Conservation (phyloP, 2,329 filamentous ascomycete species). For the Biscogniauxia marginata region DNA sequence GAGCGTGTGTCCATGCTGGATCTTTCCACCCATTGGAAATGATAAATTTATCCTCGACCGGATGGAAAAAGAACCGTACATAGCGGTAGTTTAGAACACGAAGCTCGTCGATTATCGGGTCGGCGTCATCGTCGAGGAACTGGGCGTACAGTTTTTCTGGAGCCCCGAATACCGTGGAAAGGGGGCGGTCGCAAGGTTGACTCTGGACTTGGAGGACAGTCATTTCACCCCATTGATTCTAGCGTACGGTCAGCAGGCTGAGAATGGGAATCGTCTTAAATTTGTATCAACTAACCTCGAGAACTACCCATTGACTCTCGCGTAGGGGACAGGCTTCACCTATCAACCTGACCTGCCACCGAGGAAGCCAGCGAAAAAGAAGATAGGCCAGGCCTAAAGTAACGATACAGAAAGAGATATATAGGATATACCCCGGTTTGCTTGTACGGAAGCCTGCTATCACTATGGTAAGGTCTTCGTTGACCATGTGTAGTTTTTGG, state of each 20-base stretch:
- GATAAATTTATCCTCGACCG: conserved; percentile 82
- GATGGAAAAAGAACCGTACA: conserved; percentile 88
- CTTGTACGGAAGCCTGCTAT: conserved; percentile 89
- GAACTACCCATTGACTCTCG: conserved; percentile 85
- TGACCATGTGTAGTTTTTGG: conserved; percentile 91
- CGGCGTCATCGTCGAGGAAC: conserved; percentile 64
- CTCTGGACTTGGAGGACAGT: conserved; percentile 66
- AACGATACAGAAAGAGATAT: conserved; percentile 66
- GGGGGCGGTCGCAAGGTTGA: conserved; percentile 51
- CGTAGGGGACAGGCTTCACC: conserved; percentile 68
- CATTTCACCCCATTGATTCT: conserved; percentile 96
- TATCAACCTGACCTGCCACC: conserved; percentile 76
- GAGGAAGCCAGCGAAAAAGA: conserved; percentile 84
- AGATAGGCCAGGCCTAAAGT: conserved; percentile 81
- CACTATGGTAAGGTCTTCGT: conserved; percentile 91
- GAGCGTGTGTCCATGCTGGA: conserved; percentile 78
- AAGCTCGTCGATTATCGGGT: conserved; percentile 73
- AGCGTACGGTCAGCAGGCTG: conserved; percentile 15
- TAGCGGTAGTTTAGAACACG: conserved; percentile 89
- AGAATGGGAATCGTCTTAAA: not conserved
- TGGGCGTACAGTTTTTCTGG: conserved; percentile 58
- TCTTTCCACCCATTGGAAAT: conserved; percentile 93
- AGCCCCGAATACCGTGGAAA: conserved; percentile 66
- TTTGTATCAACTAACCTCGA: conserved; percentile 60
- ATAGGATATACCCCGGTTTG: conserved; percentile 63